phyloP scores from a whole-genome alignment of 164 flowering plant species.

The Vitis vinifera region DNA sequence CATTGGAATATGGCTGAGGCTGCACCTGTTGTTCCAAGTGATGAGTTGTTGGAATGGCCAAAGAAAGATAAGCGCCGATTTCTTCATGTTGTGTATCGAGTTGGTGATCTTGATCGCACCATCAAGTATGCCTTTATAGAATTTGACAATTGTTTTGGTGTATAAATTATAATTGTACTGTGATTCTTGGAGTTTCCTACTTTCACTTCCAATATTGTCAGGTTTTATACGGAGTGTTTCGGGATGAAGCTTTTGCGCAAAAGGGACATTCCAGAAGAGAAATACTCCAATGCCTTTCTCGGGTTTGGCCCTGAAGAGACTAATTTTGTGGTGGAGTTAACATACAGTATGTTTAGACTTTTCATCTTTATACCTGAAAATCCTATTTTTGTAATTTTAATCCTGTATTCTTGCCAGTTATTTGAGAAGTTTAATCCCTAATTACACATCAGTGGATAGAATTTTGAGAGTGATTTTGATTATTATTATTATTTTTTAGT shows the following conservation, averaged over 20 bases:
- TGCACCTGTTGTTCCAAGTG: conserved; percentile 34
- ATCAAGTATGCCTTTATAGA: conserved; percentile 49
- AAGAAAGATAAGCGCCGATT: conserved; percentile 75
- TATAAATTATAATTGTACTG: neutral
- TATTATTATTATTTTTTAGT: too few relatives aligned
- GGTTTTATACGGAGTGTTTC: conserved; percentile 88
- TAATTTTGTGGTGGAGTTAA: conserved; percentile 83
- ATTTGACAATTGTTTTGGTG: neutral
- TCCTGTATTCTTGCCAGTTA: neutral
- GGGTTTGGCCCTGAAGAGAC: conserved; percentile 94
- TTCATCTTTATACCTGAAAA: neutral
- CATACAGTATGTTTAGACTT: conserved; percentile 68
- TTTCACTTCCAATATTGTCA: conserved; percentile 19
- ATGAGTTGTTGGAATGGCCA: conserved; percentile 70
- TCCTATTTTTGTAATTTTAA: neutral
- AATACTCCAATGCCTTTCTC: conserved; percentile 91
- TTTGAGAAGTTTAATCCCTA: too few relatives aligned
- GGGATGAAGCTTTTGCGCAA: conserved; percentile 94
- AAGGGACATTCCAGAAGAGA: conserved; percentile 90
- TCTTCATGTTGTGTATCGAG: conserved; percentile 84
- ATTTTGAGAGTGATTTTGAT: too few relatives aligned
- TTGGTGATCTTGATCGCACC: conserved; percentile 81
- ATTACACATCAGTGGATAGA: too few relatives aligned
- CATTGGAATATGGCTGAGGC: conserved; percentile 44
- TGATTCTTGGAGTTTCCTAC: neutral